Base-by-base conservation (phyloP, 208 protist genomes). In the Trypanosoma cruzi region DNA sequence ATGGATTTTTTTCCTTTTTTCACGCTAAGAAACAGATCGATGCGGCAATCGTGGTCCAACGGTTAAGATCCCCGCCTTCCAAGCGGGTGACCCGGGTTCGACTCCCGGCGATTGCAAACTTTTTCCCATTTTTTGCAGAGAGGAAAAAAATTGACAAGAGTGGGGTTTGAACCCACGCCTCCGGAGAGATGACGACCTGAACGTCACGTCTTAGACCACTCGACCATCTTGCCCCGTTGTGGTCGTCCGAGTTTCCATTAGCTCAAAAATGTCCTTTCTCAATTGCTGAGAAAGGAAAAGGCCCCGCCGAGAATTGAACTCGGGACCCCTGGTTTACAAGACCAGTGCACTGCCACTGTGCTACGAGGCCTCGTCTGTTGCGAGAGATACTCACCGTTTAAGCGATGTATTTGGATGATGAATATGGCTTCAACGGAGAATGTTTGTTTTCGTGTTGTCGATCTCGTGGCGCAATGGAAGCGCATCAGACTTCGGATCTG, bases 401-500 rank as follows among this genome's bases (percentile, higher is more conserved):
- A n/a, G n/a, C n/a, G n/a, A n/a, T n/a, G n/a, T n/a, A n/a, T n/a
- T n/a, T n/a, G n/a, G n/a, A n/a, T n/a, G n/a, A n/a, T n/a, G n/a
- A n/a, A n/a, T n/a, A n/a, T n/a, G n/a, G n/a, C n/a, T n/a, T n/a
- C n/a, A n/a, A n/a, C n/a, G n/a, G 37, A 13, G 37, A 44, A 44
- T 44, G 5, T 13, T 13, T 16, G 13, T 44, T 44, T 16, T 44
- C 5, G 14, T n/a, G 31, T 49, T 50, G 31, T 32, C n/a, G 79
- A 75, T 80, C 79, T 85, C 80, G 71, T 85, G 77, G 80, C 80
- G 80, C 80, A 85, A 85, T 82, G 80, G 80, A 82, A 85, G 80
- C 80, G 80, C 75, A 85, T 81, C 76, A 82, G 80, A 85, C 80
- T 85, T 85, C 80, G 80, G 80, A 85, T 85, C 80, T 82, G 76